Evolutionary conservation across 2,329 filamentous ascomycete species (phyloP).

Genomic region (Emericellopsis cladophorae): DNA sequence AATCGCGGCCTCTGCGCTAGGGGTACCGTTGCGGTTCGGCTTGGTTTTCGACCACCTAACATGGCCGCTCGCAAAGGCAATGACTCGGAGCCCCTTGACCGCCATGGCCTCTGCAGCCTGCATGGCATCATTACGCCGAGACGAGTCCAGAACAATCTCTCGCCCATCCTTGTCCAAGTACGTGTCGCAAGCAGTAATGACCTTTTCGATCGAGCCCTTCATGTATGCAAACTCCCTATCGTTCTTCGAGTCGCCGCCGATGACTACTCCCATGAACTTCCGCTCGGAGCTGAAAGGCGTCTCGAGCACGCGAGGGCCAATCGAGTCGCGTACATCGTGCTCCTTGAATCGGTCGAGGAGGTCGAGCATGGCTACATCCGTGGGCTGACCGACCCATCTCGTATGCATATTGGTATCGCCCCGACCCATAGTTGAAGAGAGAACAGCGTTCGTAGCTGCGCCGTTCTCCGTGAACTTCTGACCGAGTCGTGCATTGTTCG

Average conservation of each 20-base stretch:
- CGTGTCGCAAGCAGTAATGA: constrained; percentile 78
- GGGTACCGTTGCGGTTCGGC: constrained; percentile 21
- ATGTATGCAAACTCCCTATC: constrained; percentile 81
- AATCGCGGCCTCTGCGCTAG: constrained; percentile 38
- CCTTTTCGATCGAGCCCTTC: constrained; percentile 84
- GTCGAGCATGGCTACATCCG: constrained; percentile 94
- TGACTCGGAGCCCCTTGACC: constrained; percentile 73
- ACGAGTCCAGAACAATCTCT: constrained; percentile 73
- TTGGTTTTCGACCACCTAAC: constrained; percentile 35
- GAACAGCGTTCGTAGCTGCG: constrained; percentile 57
- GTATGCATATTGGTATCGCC: constrained; percentile 55
- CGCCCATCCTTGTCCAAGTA: constrained; percentile 79
- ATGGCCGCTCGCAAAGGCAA: constrained; percentile 83
- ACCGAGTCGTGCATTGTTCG: constrained; percentile 81
- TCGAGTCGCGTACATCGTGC: constrained; percentile 76
- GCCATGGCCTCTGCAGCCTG: constrained; percentile 80
- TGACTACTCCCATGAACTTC: constrained; percentile 98
- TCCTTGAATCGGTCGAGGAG: constrained; percentile 83
- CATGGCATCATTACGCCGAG: constrained; percentile 59
- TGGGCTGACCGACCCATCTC: constrained; percentile 92
- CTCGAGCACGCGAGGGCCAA: constrained; percentile 72
- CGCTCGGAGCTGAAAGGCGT: constrained; percentile 93
- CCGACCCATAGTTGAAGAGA: constrained; percentile 67
- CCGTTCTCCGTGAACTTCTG: constrained; percentile 57
- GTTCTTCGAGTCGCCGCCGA: constrained; percentile 45